A percentile compares a stretch with the other conserved stretches of the same genome.
These are phyloP conservation scores for Coemansia sp. DNA, from an alignment of 192 early-diverging fungal species.

Conservation along the genomic window DNA sequence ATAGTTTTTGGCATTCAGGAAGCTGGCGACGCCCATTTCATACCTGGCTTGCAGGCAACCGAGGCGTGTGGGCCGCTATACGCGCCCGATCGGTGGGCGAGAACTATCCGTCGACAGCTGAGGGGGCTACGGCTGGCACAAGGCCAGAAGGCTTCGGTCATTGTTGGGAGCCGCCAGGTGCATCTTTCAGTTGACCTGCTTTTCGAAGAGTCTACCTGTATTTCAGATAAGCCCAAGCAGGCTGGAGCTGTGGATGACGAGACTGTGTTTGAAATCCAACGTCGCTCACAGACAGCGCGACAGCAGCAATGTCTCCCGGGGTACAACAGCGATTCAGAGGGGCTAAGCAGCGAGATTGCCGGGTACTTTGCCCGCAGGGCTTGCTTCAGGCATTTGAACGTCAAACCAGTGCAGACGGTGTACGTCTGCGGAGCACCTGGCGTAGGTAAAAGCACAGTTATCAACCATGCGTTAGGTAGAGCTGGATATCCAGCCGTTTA, in stretches of 20 bases:
- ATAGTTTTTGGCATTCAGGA: not conserved
- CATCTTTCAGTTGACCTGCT: not conserved
- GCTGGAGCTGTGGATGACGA: not conserved
- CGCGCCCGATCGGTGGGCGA: not conserved
- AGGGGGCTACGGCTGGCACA: not conserved
- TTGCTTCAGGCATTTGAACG: slow-evolving; percentile 15
- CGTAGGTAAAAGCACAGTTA: slow-evolving; percentile 31
- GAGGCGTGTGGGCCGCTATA: not conserved
- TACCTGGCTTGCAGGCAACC: not conserved
- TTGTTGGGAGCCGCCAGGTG: not conserved
- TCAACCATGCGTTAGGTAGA: slow-evolving; percentile 16
- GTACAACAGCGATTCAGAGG: slow-evolving; percentile 17
- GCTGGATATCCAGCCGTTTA: slow-evolving; percentile 15
- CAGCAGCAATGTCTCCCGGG: slow-evolving; percentile 5
- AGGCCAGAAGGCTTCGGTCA: not conserved
- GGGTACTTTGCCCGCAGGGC: slow-evolving; percentile 28
- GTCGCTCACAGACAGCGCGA: not conserved
- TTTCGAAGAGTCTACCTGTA: not conserved
- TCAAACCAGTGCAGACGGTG: slow-evolving; percentile 19
- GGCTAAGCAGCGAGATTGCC: slow-evolving; percentile 15
- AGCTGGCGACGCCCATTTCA: not conserved
- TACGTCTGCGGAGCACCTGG: slow-evolving; percentile 27
- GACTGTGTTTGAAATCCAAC: not conserved
- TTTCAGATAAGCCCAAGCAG: not conserved
- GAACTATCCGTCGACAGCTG: not conserved